Percentiles rank a stretch among this genome's conserved stretches.
Conservation (phyloP, 1,139 yeast genomes). For the Yamadazyma membranifaciens region DNA sequence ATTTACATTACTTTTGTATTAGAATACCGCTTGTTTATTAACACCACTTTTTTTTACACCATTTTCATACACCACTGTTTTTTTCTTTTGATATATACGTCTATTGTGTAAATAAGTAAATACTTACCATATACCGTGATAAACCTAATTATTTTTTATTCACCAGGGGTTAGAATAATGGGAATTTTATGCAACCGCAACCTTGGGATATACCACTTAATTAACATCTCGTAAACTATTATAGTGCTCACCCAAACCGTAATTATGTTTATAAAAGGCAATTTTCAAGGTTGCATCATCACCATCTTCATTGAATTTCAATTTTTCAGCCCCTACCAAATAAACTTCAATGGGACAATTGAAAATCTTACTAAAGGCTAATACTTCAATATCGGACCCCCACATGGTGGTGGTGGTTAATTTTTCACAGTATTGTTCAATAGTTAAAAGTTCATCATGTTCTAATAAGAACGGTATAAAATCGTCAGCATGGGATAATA, state of each 20-base stretch:
- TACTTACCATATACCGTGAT: no score
- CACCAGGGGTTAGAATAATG: no score
- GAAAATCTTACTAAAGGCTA: conserved; percentile 70
- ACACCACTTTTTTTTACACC: no score
- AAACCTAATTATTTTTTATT: no score
- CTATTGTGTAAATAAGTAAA: no score
- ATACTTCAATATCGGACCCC: conserved; percentile 94
- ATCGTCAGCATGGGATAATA: conserved; percentile 61
- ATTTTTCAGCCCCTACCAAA: conserved; percentile 71
- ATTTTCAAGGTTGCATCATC: conserved; percentile 54
- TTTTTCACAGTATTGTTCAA: conserved; percentile 68
- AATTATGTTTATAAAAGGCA: conserved; percentile 82
- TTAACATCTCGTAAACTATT: conserved; percentile 52
- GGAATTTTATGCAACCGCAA: no score
- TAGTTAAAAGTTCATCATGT: conserved; percentile 62
- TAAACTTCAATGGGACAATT: conserved; percentile 72
- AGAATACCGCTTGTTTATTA: no score
- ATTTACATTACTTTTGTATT: no score
- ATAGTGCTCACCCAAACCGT: conserved; percentile 93
- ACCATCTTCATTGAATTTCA: conserved; percentile 56
- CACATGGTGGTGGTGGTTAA: conserved; percentile 78
- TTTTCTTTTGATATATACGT: no score
- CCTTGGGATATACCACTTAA: no score
- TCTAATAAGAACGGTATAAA: conserved; percentile 82
- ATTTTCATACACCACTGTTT: no score